phyloP scores from a whole-genome alignment of 768 basidiomycete genomes.

The Hirschioporus abietinus region DNA sequence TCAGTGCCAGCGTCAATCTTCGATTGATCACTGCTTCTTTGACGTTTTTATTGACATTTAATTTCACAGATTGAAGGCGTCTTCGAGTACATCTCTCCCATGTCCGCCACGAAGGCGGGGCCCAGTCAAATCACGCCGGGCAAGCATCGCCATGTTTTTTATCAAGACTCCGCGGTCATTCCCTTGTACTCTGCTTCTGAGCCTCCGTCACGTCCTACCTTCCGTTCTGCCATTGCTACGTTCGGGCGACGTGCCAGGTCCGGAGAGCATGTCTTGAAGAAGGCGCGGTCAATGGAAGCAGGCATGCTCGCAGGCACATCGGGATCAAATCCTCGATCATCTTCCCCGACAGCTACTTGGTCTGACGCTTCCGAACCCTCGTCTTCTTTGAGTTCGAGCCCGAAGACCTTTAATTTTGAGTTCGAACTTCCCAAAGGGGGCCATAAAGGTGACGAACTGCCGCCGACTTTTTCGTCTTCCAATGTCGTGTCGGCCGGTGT shows the following conservation, averaged over 20 bases:
- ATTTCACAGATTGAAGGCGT: slow-evolving; percentile 53
- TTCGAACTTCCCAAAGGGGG: slow-evolving; percentile 51
- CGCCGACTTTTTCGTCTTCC: slow-evolving; percentile 47
- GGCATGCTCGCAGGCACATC: slow-evolving; percentile 38
- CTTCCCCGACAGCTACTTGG: slow-evolving; percentile 11
- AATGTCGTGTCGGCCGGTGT: slow-evolving; percentile 23
- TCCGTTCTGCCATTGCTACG: neutral
- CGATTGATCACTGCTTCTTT: neutral
- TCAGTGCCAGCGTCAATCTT: slow-evolving; percentile 1
- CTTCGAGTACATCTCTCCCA: slow-evolving; percentile 40
- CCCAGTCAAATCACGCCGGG: slow-evolving; percentile 10
- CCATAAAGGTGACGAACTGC: slow-evolving; percentile 52
- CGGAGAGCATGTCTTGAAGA: slow-evolving; percentile 6
- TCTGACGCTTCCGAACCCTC: slow-evolving; percentile 13
- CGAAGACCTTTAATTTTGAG: slow-evolving; percentile 38
- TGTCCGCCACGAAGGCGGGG: slow-evolving; percentile 16
- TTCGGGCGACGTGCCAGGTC: slow-evolving; percentile 2
- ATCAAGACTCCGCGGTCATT: slow-evolving; percentile 17
- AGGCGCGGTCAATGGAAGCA: slow-evolving; percentile 20
- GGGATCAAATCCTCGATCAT: slow-evolving; percentile 38
- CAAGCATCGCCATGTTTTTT: slow-evolving; percentile 25
- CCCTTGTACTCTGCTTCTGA: slow-evolving; percentile 17
- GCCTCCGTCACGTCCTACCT: slow-evolving; percentile 19
- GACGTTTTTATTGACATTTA: slow-evolving; percentile 6
- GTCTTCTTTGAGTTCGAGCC: slow-evolving; percentile 21